Percentiles rank a stretch among this genome's conserved stretches.
Evolutionary conservation across 495 filamentous ascomycete genomes (phyloP).

Genomic region (Podospora tetraspora): DNA sequence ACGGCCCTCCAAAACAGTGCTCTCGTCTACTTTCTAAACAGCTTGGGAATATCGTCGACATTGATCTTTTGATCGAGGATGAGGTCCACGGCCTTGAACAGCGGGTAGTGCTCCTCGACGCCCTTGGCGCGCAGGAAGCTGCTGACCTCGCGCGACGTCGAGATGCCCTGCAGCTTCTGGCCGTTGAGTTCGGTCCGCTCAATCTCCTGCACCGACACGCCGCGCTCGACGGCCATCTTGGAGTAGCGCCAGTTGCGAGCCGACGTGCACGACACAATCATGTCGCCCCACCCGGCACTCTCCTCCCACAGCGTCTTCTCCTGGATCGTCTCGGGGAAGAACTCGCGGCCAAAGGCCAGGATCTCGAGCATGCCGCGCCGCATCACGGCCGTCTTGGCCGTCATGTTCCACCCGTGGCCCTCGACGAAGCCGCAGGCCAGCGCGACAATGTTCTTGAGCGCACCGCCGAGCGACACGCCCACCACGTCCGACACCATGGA

Average conservation of each 20-base stretch:
- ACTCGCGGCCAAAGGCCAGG: slow-evolving; percentile 88
- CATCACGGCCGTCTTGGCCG: slow-evolving; percentile 96
- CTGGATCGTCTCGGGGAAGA: slow-evolving; percentile 76
- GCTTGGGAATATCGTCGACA: slow-evolving; percentile 57
- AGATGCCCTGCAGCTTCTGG: slow-evolving; percentile 92
- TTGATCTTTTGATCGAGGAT: slow-evolving; percentile 55
- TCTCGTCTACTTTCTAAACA: slow-evolving; percentile 41
- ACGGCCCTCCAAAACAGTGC: too few species aligned
- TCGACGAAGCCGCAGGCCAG: slow-evolving; percentile 93
- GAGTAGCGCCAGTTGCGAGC: slow-evolving; percentile 94
- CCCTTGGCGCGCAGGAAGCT: slow-evolving; percentile 73
- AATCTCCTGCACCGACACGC: slow-evolving; percentile 75
- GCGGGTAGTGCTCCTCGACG: slow-evolving; percentile 76
- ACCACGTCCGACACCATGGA: slow-evolving; percentile 87
- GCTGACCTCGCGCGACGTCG: slow-evolving; percentile 86
- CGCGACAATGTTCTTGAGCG: slow-evolving; percentile 96
- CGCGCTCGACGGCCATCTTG: slow-evolving; percentile 76
- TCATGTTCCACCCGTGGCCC: slow-evolving; percentile 95
- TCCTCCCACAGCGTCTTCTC: slow-evolving; percentile 90
- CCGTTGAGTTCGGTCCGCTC: slow-evolving; percentile 89
- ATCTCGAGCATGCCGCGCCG: slow-evolving; percentile 90
- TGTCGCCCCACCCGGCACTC: slow-evolving; percentile 90
- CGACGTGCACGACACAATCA: slow-evolving; percentile 88
- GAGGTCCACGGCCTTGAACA: slow-evolving; percentile 79
- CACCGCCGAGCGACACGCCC: slow-evolving; percentile 90